Percentiles rank a stretch among this genome's conserved stretches.
phyloP scores from a whole-genome alignment of 164 flowering plant genomes.

The Macadamia tetraphylla region DNA sequence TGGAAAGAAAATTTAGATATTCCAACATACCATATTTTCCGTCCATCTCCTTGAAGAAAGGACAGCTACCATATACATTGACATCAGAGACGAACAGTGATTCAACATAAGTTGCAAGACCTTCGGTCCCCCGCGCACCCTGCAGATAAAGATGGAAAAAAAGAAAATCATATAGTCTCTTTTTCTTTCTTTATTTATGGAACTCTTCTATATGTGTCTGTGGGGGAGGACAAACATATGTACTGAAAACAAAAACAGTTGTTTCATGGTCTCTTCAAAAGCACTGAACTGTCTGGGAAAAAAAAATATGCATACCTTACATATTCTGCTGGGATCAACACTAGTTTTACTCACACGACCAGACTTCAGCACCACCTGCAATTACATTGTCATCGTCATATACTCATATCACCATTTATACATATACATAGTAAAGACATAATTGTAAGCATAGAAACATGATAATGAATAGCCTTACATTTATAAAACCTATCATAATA shows the following conservation, averaged over 20 bases:
- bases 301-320: background rate
- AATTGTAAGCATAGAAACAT: no score
- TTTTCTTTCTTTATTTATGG: no score
- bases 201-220: no score
- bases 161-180: background rate
- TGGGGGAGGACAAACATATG: background rate
- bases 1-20: background rate
- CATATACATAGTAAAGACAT: no score
- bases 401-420: no score
- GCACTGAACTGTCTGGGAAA: no score
- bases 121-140: conserved; percentile 5
- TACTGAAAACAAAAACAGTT: no score
- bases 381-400: background rate
- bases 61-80: background rate
- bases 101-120: background rate
- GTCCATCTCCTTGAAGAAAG: background rate
- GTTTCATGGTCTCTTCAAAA: no score
- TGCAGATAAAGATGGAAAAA: background rate
- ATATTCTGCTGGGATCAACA: conserved; percentile 2
- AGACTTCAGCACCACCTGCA: conserved; percentile 8
- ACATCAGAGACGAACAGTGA: background rate
- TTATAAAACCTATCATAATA: no score
- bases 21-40: background rate
- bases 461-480: no score
- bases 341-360: background rate